These are phyloP conservation scores for Lumnitzera racemosa DNA, from an alignment of 345 rosid genomes.

Conservation along the genomic window DNA sequence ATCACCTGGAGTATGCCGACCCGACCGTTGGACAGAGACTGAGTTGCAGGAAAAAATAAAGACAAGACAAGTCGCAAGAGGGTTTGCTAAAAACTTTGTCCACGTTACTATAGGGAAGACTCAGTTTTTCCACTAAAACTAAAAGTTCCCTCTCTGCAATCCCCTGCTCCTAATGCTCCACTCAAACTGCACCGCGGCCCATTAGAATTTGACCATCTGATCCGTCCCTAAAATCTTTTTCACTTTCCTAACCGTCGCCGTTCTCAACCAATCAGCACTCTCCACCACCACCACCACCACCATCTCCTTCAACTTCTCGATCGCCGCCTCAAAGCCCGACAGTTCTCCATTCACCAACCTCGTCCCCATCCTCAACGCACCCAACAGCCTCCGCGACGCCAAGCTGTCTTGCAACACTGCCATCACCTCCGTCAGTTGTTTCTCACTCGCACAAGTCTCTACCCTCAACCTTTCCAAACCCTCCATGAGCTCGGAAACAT, in stretches of 20 bases:
- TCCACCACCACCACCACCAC: conserved; percentile 18
- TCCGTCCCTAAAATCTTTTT: conserved; percentile 21
- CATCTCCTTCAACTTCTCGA: conserved; percentile 10
- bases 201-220: conserved; percentile 23
- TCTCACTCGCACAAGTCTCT: conserved; percentile 23
- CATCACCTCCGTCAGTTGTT: conserved; percentile 23
- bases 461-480: conserved; percentile 15
- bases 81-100: too few species aligned
- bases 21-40: too few species aligned
- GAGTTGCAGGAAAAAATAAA: too few species aligned
- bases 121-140: too few species aligned
- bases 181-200: conserved; percentile 26
- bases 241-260: conserved; percentile 11
- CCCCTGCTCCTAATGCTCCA: conserved; percentile 17
- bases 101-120: too few species aligned
- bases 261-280: conserved; percentile 20
- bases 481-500: conserved; percentile 11
- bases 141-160: not conserved
- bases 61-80: too few species aligned
- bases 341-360: conserved; percentile 11
- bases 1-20: too few species aligned
- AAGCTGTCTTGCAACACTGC: conserved; percentile 37
- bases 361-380: conserved; percentile 10
- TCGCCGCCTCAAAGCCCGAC: conserved; percentile 14
- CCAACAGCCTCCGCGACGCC: conserved; percentile 18